These are phyloP conservation scores for Fusarium oxysporum DNA, from an alignment of 2,329 filamentous ascomycete genomes.

Conservation along the genomic window DNA sequence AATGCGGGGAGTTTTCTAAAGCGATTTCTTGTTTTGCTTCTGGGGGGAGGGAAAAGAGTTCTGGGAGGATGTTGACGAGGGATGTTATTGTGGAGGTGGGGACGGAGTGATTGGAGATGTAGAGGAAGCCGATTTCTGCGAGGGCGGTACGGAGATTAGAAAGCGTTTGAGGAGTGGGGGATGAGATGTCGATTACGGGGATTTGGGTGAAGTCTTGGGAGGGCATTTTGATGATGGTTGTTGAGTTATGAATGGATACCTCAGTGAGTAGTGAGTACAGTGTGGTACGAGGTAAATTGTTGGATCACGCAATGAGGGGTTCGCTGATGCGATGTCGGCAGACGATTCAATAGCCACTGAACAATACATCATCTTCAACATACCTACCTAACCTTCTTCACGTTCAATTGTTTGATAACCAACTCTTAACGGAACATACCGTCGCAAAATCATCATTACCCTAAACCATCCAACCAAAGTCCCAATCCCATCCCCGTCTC, in stretches of 20 bases:
- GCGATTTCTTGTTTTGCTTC: conserved; percentile 55
- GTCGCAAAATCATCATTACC: neutral
- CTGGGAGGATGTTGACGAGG: conserved; percentile 56
- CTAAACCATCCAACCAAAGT: neutral
- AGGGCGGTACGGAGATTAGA: conserved; percentile 58
- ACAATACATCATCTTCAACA: neutral
- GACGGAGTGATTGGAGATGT: conserved; percentile 64
- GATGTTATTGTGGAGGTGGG: conserved; percentile 45
- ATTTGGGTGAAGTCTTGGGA: conserved; percentile 53
- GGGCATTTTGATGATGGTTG: conserved; percentile 2
- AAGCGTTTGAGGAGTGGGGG: conserved; percentile 56
- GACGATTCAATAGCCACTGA: neutral
- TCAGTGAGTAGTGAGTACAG: neutral
- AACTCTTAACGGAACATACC: neutral
- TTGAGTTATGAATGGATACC: too few species aligned
- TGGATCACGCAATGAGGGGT: conserved; percentile 1
- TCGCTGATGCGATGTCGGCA: neutral
- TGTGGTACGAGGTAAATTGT: neutral
- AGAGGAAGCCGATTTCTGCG: conserved; percentile 65
- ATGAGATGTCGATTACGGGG: conserved; percentile 62
- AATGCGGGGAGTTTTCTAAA: conserved; percentile 67
- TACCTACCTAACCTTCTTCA: neutral
- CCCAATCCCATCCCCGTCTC: neutral
- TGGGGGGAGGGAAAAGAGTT: conserved; percentile 56
- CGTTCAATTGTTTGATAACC: neutral